Conservation (phyloP, 495 filamentous ascomycete genomes). For the Penicillium mononematosum region DNA sequence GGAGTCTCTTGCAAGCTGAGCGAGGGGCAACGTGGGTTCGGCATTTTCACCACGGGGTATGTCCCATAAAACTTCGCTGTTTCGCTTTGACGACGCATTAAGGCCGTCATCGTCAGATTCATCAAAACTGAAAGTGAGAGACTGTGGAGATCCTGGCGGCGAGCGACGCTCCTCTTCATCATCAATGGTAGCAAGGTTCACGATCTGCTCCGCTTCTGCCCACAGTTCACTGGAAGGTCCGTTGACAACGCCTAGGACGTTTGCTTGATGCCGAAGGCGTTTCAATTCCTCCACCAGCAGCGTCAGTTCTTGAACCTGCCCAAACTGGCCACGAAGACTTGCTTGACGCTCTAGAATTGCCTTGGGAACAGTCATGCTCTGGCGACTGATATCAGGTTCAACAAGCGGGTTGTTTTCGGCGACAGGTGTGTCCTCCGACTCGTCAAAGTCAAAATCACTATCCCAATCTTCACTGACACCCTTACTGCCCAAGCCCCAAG, state of each 20-base stretch:
- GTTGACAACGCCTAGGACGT: constrained; percentile 61
- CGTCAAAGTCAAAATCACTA: constrained; percentile 77
- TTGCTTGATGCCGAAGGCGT: constrained; percentile 61
- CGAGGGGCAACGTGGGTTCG: constrained; percentile 9
- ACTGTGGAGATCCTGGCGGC: constrained; percentile 51
- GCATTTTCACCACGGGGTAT: background rate
- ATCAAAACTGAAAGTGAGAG: constrained; percentile 54
- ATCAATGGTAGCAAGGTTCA: constrained; percentile 79
- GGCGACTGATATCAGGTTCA: constrained; percentile 25
- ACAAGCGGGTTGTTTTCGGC: constrained; percentile 28
- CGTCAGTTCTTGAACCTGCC: constrained; percentile 81
- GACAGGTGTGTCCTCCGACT: constrained; percentile 38
- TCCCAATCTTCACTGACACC: constrained; percentile 82
- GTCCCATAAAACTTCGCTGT: constrained; percentile 39
- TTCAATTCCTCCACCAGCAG: constrained; percentile 79
- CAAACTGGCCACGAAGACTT: constrained; percentile 80
- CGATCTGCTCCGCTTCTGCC: constrained; percentile 86
- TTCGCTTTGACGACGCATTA: constrained; percentile 33
- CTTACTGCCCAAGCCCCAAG: constrained; percentile 83
- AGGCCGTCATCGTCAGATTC: constrained; percentile 60
- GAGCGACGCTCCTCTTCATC: constrained; percentile 62
- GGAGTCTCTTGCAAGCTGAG: constrained; percentile 39
- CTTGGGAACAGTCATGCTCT: constrained; percentile 70
- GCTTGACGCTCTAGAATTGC: constrained; percentile 84
- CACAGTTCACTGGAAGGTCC: constrained; percentile 65